Base-by-base conservation (phyloP, 768 basidiomycete genomes). In the Tremella mesenterica region DNA sequence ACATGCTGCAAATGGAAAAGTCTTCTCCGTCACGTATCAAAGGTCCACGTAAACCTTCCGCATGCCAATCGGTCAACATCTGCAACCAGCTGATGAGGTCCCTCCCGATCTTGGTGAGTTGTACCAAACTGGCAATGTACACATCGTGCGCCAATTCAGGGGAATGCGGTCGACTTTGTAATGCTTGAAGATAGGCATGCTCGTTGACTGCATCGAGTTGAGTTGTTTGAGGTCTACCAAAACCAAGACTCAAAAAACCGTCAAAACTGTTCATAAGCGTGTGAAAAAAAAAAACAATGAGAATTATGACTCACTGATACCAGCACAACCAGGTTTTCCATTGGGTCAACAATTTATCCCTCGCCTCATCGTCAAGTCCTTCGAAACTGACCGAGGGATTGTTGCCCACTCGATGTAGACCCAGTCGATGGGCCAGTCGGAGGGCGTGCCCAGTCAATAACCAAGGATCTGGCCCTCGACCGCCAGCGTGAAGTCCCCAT, bases 391-490 rank as follows among this genome's bases (percentile, higher is more conserved):
- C 9, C 14, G 26, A 20, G n/a, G 26, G 45, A 28, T 47, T 41
- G 38, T 23, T 41, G 14, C 38, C 38, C 16, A 44, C 6, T 6
- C 52, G 57, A 52, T 64, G 60, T 21, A 67, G 44, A 10, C 65
- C 65, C 20, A 67, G 33, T n/a, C 65, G 48, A 12, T 59, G 51
- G 4, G 58, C 54, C 33, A 67, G 51, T 16, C 65, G 44, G 13
- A 49, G 51, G 16, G 55, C 56, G 46, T 67, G 65, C 10, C 65
- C 65, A 6, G 65, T 67, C 27, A 67, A 34, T 4, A 67, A 49
- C 65, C 65, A 67, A 2, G 60, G 47, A 44, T 67, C 65, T 1
- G 65, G 65, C 38, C 65, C 65, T 8, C 57, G 30, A 10, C 65
- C 65, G 16, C 56, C 58, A 10, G 53, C 44, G 29, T 59, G 51